Evolutionary conservation across 192 early-diverging fungal species (phyloP).

Genomic region (Polychytrium aggregatum): DNA sequence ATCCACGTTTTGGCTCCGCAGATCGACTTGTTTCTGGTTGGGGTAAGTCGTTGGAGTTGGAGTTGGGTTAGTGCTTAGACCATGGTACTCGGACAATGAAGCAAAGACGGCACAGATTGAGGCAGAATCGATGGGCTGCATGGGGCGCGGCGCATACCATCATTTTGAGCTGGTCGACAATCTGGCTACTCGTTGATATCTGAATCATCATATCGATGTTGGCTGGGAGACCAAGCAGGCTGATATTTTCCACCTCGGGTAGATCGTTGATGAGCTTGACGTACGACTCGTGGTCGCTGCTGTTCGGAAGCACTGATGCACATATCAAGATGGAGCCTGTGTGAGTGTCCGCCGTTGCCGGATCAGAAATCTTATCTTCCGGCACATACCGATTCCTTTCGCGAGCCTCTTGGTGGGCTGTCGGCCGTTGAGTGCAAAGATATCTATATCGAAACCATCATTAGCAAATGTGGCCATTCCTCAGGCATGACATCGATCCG

Average conservation of each 20-base stretch:
- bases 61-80: constrained; percentile 7
- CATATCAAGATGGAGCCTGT: background rate
- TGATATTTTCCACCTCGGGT: constrained; percentile 31
- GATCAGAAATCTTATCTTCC: background rate
- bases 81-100: too few species aligned
- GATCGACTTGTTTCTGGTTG: constrained; percentile 16
- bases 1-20: constrained; percentile 27
- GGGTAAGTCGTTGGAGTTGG: background rate
- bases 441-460: too few species aligned
- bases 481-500: too few species aligned
- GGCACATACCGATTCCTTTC: constrained; percentile 22
- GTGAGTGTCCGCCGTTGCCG: background rate
- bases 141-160: constrained; percentile 19
- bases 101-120: too few species aligned
- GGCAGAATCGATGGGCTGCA: too few species aligned
- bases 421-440: too few species aligned
- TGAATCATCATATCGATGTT: constrained; percentile 41
- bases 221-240: constrained; percentile 33
- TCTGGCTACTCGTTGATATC: constrained; percentile 13
- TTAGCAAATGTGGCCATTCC: too few species aligned
- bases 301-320: constrained; percentile 17
- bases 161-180: constrained; percentile 25
- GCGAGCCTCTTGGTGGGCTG: constrained; percentile 27
- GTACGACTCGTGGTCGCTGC: constrained; percentile 26
- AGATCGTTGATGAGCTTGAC: constrained; percentile 25